Evolutionary conservation across 2,329 filamentous ascomycete genomes (phyloP).

Genomic region (Metarhizium anisopliae): DNA sequence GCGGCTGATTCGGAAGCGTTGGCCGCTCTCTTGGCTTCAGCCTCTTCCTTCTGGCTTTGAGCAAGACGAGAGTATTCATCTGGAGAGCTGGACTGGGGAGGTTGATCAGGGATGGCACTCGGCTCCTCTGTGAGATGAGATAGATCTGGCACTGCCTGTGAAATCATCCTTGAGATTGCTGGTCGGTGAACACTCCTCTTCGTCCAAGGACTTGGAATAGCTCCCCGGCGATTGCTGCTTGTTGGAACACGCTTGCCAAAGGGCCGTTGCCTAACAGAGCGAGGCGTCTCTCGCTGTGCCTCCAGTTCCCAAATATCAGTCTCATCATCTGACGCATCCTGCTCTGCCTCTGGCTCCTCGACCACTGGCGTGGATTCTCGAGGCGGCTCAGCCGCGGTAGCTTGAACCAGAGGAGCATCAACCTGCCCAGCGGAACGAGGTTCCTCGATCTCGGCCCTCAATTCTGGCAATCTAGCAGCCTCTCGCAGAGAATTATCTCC

Average conservation of each 20-base stretch:
- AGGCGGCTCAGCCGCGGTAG: slow-evolving; percentile 9
- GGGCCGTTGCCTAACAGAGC: slow-evolving; percentile 18
- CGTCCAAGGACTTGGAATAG: slow-evolving; percentile 32
- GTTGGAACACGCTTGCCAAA: slow-evolving; percentile 18
- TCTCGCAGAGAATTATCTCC: slow-evolving; percentile 25
- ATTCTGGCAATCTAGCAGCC: slow-evolving; percentile 12
- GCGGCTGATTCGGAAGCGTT: slow-evolving; percentile 12
- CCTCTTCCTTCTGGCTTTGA: slow-evolving; percentile 14
- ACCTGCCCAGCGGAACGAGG: slow-evolving; percentile 6
- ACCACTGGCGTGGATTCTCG: neutral
- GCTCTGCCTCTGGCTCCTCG: slow-evolving; percentile 5
- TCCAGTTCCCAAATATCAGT: slow-evolving; percentile 51
- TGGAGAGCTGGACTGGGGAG: slow-evolving; percentile 12
- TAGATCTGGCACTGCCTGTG: slow-evolving; percentile 9
- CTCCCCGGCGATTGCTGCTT: slow-evolving; percentile 13
- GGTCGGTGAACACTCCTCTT: slow-evolving; percentile 10
- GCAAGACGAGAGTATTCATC: slow-evolving; percentile 39
- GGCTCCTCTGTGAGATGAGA: slow-evolving; percentile 5
- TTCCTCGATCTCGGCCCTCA: neutral
- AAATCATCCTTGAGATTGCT: slow-evolving; percentile 4
- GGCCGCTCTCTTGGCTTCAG: slow-evolving; percentile 5
- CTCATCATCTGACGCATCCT: slow-evolving; percentile 27
- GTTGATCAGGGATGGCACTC: slow-evolving; percentile 5
- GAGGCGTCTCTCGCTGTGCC: slow-evolving; percentile 37
- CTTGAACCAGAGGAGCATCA: slow-evolving; percentile 3